Conservation (phyloP, 371 early-diverging fungal genomes). For the Homolaphlyctis polyrhiza region DNA sequence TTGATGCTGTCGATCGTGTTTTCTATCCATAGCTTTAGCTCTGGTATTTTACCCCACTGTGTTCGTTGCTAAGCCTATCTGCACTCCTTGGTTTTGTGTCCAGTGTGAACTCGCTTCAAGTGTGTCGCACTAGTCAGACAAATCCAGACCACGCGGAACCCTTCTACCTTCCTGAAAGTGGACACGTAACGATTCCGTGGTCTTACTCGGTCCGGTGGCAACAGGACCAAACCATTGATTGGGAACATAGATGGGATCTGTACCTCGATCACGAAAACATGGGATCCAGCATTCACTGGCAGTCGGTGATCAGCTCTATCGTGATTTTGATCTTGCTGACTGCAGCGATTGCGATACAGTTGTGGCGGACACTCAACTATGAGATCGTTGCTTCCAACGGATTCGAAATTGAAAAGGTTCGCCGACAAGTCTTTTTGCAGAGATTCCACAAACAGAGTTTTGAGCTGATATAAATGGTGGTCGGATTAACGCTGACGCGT, state of each 20-base stretch:
- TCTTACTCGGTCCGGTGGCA: constrained; percentile 3
- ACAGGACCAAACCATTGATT: not conserved
- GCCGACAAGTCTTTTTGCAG: too few relatives aligned
- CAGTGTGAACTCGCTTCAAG: too few relatives aligned
- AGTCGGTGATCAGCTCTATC: not conserved
- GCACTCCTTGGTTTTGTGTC: too few relatives aligned
- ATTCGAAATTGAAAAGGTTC: too few relatives aligned
- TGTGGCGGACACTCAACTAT: not conserved
- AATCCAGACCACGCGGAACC: not conserved
- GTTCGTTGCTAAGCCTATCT: not conserved
- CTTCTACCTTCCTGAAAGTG: not conserved
- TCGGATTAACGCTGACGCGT: too few relatives aligned
- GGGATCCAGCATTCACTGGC: not conserved
- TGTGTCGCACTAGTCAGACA: not conserved
- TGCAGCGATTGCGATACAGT: not conserved
- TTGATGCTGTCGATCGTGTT: too few relatives aligned
- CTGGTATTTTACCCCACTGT: too few relatives aligned
- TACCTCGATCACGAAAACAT: not conserved
- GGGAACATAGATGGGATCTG: not conserved
- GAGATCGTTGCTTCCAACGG: not conserved
- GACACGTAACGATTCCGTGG: not conserved
- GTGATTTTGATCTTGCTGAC: not conserved
- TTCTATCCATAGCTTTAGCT: too few relatives aligned
- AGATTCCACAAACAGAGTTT: too few relatives aligned
- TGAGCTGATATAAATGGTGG: too few relatives aligned